A percentile compares a stretch with the other conserved stretches of the same genome.
Evolutionary conservation across 2,329 filamentous ascomycete species (phyloP).

Genomic region (Microdochium nivale): DNA sequence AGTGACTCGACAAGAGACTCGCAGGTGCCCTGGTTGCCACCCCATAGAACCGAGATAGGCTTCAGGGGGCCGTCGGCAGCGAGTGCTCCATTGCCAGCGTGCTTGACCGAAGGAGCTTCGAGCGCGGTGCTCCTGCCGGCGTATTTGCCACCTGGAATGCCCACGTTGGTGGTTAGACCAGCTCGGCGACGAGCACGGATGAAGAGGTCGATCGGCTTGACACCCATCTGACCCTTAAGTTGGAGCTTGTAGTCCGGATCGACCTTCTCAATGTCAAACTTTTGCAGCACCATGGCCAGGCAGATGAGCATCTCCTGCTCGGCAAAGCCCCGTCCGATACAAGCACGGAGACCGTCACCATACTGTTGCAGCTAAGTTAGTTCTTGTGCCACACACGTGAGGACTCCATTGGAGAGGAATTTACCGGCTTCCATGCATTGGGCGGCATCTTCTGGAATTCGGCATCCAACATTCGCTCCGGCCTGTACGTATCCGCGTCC

Average conservation of each 20-base stretch:
- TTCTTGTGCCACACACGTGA: neutral
- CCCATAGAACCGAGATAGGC: conserved; percentile 36
- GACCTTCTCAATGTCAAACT: conserved; percentile 57
- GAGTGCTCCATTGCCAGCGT: neutral
- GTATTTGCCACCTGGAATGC: neutral
- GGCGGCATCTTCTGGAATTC: neutral
- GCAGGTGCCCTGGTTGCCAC: conserved; percentile 50
- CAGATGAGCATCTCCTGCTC: conserved; percentile 42
- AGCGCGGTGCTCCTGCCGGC: conserved; percentile 1
- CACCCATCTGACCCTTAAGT: conserved; percentile 47
- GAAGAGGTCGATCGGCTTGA: conserved; percentile 56
- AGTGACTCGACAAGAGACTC: conserved; percentile 43
- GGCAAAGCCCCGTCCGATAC: conserved; percentile 44
- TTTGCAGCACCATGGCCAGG: conserved; percentile 55
- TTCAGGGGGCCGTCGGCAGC: conserved; percentile 18
- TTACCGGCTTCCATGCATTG: conserved; percentile 25
- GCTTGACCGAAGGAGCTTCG: conserved; percentile 6
- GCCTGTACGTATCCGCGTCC: conserved; percentile 56
- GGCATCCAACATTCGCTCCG: conserved; percentile 51
- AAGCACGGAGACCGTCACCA: conserved; percentile 41
- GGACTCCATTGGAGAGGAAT: neutral
- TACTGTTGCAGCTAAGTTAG: neutral
- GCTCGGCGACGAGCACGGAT: conserved; percentile 50
- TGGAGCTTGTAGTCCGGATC: conserved; percentile 51
- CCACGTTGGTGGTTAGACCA: conserved; percentile 19